A percentile compares a stretch with the other conserved stretches of the same genome.
Conservation (phyloP, 2,329 filamentous ascomycete species). For the Phaeophleospora eucalypticola region DNA sequence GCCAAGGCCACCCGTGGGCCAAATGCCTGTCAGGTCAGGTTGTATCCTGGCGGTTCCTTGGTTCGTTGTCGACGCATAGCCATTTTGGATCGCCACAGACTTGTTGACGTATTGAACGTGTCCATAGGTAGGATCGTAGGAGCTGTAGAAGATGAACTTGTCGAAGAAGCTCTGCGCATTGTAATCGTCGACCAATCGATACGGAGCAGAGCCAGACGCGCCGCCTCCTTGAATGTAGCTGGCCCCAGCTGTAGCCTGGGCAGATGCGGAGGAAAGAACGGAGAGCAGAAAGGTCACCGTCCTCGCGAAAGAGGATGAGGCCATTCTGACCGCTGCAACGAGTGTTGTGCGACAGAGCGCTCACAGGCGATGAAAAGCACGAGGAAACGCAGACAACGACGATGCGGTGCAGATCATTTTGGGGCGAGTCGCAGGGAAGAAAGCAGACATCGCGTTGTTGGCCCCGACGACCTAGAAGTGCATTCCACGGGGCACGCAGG, state of each 20-base stretch:
- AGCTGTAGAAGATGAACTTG: conserved; percentile 35
- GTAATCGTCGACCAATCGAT: conserved; percentile 32
- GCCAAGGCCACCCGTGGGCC: conserved; percentile 36
- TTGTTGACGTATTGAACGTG: conserved; percentile 42
- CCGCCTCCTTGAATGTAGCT: conserved; percentile 27
- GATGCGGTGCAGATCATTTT: neutral
- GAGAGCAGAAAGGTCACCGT: conserved; percentile 16
- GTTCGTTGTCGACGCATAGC: conserved; percentile 22
- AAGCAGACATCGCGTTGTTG: conserved; percentile 19
- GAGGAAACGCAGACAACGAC: neutral
- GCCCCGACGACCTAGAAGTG: conserved; percentile 14
- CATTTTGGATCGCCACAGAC: conserved; percentile 32
- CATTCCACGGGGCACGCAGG: conserved; percentile 18
- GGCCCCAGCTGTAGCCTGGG: conserved; percentile 28
- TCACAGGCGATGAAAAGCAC: neutral
- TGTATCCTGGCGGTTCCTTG: conserved; percentile 27
- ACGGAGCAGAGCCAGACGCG: conserved; percentile 26
- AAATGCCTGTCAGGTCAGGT: conserved; percentile 39
- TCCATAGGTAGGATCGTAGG: conserved; percentile 31
- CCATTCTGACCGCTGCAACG: conserved; percentile 17
- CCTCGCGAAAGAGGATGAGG: conserved; percentile 25
- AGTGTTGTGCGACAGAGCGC: no score
- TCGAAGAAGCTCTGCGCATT: conserved; percentile 30
- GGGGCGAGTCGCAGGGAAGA: neutral
- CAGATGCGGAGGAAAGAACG: conserved; percentile 14